Conservation (phyloP, 2,329 filamentous ascomycete genomes). For the Herpotrichia juniperi region DNA sequence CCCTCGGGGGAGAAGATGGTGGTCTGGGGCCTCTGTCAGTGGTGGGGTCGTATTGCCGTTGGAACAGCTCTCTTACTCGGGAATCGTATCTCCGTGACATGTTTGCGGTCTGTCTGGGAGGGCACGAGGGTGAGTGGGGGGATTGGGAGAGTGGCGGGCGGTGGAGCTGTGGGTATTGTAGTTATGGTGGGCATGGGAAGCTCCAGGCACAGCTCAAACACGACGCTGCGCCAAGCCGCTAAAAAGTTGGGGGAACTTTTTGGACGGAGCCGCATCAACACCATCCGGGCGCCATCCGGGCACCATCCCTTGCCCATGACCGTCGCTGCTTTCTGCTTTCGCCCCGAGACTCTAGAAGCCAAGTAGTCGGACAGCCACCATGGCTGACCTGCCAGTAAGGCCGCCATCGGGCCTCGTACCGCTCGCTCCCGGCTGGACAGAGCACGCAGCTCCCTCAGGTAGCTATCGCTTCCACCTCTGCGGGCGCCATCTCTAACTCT, state of each 20-base stretch:
- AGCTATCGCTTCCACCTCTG: slow-evolving; percentile 22
- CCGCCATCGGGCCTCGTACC: slow-evolving; percentile 54
- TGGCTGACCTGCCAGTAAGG: slow-evolving; percentile 38
- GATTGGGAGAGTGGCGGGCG: slow-evolving; percentile 19
- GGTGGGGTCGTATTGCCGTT: slow-evolving; percentile 8
- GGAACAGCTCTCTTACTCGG: slow-evolving; percentile 66
- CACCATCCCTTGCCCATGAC: background rate
- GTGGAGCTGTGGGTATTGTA: slow-evolving; percentile 28
- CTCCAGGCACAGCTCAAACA: slow-evolving; percentile 47
- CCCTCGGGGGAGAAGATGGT: slow-evolving; percentile 99
- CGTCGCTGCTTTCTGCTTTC: background rate
- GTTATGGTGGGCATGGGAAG: slow-evolving; percentile 40
- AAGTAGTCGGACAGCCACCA: slow-evolving; percentile 10
- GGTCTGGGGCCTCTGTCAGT: slow-evolving; percentile 65
- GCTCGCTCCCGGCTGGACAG: slow-evolving; percentile 84
- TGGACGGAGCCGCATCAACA: slow-evolving; percentile 21
- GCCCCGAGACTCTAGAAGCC: no score
- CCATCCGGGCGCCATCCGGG: no score
- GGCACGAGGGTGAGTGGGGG: slow-evolving; percentile 3
- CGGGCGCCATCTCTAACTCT: slow-evolving; percentile 22
- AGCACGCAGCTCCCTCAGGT: slow-evolving; percentile 85
- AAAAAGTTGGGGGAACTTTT: no score
- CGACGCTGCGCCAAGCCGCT: slow-evolving; percentile 40
- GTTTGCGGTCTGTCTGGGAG: slow-evolving; percentile 36
- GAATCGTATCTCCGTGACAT: slow-evolving; percentile 99